Percentiles rank a stretch among this genome's conserved stretches.
phyloP scores from a whole-genome alignment of 2,329 filamentous ascomycete genomes.

The Penicillium brasilianum region DNA sequence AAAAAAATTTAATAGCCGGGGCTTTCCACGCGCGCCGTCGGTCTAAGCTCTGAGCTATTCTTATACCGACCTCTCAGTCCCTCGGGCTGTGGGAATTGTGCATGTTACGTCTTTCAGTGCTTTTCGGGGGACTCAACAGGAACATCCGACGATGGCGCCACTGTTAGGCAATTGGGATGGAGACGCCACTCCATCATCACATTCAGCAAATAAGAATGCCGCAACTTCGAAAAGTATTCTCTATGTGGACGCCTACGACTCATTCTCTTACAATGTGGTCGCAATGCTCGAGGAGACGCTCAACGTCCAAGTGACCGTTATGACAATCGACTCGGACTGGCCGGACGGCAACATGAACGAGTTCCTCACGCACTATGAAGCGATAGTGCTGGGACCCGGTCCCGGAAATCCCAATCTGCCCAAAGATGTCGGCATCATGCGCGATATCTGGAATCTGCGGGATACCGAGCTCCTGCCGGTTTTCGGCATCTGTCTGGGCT shows the following conservation, averaged over 20 bases:
- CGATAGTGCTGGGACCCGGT: slow-evolving; percentile 87
- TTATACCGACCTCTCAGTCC: not conserved
- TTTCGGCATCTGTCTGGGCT: slow-evolving; percentile 86
- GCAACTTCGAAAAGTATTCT: slow-evolving; percentile 60
- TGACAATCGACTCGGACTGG: slow-evolving; percentile 69
- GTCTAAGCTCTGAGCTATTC: not conserved
- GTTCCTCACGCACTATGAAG: slow-evolving; percentile 70
- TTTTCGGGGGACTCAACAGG: not conserved
- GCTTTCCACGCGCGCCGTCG: not conserved
- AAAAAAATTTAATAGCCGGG: slow-evolving; percentile 1
- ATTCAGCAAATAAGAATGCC: not conserved
- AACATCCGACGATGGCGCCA: slow-evolving; percentile 34
- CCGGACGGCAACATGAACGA: slow-evolving; percentile 51
- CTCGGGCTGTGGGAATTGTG: not conserved
- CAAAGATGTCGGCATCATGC: slow-evolving; percentile 83
- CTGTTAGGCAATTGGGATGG: slow-evolving; percentile 36
- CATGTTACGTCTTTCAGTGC: not conserved
- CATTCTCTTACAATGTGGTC: slow-evolving; percentile 94
- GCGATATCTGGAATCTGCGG: slow-evolving; percentile 71
- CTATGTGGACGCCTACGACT: slow-evolving; percentile 95
- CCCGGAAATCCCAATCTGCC: slow-evolving; percentile 77
- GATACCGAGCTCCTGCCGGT: slow-evolving; percentile 70
- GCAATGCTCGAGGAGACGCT: slow-evolving; percentile 75
- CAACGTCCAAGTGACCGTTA: slow-evolving; percentile 68
- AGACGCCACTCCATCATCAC: slow-evolving; percentile 6